phyloP scores from a whole-genome alignment of 169 alveolate species.

The Perkinsus chesapeaki region DNA sequence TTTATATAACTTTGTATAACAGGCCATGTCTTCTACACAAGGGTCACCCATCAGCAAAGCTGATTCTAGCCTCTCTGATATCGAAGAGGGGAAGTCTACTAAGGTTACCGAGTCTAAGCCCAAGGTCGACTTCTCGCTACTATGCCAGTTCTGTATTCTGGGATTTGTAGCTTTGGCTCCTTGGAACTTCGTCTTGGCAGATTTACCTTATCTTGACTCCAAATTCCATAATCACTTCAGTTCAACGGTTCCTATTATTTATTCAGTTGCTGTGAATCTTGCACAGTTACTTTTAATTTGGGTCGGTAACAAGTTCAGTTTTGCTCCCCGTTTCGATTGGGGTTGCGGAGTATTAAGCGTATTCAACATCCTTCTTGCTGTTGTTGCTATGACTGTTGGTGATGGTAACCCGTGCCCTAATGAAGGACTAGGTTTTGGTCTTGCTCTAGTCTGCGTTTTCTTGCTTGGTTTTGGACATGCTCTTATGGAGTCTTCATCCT shows the following conservation, averaged over 20 bases:
- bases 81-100: not conserved
- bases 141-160: not conserved
- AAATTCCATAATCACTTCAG: not conserved
- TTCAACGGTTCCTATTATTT: not conserved
- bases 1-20: not conserved
- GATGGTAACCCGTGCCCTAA: not conserved
- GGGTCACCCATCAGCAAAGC: not conserved
- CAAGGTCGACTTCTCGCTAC: not conserved
- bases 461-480: not conserved
- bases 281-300: not conserved
- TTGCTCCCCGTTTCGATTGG: not conserved
- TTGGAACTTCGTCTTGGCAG: not conserved
- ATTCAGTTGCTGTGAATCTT: not conserved
- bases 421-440: not conserved
- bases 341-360: not conserved
- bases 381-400: not conserved
- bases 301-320: not conserved
- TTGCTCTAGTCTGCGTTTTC: not conserved
- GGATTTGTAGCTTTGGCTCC: not conserved
- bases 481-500: not conserved
- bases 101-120: not conserved
- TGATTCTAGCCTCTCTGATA: not conserved
- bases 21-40: not conserved
- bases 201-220: not conserved
- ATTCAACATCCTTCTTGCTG: not conserved